Evolutionary conservation across 257 asterid genomes (phyloP), one percentile per base, ranked within the genome.

Genomic region (Fraxinus anomala): DNA sequence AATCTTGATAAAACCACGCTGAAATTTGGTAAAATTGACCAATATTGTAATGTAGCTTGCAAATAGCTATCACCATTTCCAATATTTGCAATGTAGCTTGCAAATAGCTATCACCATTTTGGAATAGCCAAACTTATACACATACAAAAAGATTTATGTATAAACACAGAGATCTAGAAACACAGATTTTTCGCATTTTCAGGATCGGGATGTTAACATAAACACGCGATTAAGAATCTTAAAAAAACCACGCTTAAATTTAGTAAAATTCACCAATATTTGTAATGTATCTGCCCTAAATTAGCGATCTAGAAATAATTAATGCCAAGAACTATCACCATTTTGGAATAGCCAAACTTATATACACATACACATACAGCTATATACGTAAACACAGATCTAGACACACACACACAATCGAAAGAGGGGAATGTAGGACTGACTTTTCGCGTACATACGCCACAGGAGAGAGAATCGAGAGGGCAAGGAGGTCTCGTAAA

Each of bases 391-490:
- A 28, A 72, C 23, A 68, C 37, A 81, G 36, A 72, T 16, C 44
- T 9, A 40, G 40, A 19, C 10, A 54, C 12, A 5, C 26, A 5
- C 26, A 61, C 65, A 21, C 24, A 77, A 9, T 4, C 67, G 54
- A 74, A 70, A 33, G 23, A 54, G 12, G 14, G 23, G 6, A 24
- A 11, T 6, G 26, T 26, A 54, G 10, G 54, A 83, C 95, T 72
- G 24, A 96, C 98, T 87, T 92, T 85, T 96, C 99, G 68, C 94
- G 96, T 68, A 92, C 70, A 86, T 89, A 96, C 79, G 99, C 99
- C 1, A 92, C 81, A 3, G 98, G 99, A 34, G 96, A 96, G 31
- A 96, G 97, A 70, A 96, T 89, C 69, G 92, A 82, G 54, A 96
- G 91, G 6, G 97, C 97, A 49, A 96, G 87, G 17, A 93, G 91